A percentile compares a stretch with the other conserved stretches of the same genome.
Conservation (phyloP, 1,284 basidiomycete species). For the Phylloporus gajari region DNA sequence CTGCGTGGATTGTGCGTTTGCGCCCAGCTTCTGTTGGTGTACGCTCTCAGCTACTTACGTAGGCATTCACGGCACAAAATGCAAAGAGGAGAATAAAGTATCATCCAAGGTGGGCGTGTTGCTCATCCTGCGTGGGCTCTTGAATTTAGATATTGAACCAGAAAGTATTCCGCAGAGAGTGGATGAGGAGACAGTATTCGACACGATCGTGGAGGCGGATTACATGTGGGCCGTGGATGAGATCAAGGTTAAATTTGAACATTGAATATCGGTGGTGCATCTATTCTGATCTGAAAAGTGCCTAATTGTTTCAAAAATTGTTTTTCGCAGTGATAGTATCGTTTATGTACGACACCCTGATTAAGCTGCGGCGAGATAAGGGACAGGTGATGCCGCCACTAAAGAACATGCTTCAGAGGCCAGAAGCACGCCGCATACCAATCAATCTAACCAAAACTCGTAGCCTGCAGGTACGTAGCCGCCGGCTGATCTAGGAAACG, state of each 20-base stretch:
- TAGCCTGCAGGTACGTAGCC: too few relatives aligned
- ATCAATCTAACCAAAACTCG: too few relatives aligned
- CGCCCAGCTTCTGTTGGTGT: neutral
- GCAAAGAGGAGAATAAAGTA: conserved; percentile 74
- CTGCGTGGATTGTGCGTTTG: conserved; percentile 73
- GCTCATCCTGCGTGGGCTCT: conserved; percentile 70
- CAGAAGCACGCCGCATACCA: too few relatives aligned
- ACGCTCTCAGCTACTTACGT: neutral
- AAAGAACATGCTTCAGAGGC: too few relatives aligned
- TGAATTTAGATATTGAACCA: conserved; percentile 64
- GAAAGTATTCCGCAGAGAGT: conserved; percentile 53
- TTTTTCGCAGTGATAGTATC: neutral
- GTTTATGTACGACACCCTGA: too few relatives aligned
- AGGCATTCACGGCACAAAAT: conserved; percentile 73
- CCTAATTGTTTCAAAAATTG: neutral
- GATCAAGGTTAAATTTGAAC: conserved; percentile 67
- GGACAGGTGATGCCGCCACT: too few relatives aligned
- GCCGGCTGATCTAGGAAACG: too few relatives aligned
- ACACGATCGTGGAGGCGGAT: conserved; percentile 67
- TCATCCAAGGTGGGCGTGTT: conserved; percentile 79
- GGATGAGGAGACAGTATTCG: conserved; percentile 39
- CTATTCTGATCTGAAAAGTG: neutral
- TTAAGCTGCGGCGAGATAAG: too few relatives aligned
- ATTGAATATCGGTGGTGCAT: conserved; percentile 5
- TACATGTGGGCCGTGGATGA: conserved; percentile 59